Evolutionary conservation across 345 rosid genomes (phyloP).

Genomic region (Carallia brachiata): DNA sequence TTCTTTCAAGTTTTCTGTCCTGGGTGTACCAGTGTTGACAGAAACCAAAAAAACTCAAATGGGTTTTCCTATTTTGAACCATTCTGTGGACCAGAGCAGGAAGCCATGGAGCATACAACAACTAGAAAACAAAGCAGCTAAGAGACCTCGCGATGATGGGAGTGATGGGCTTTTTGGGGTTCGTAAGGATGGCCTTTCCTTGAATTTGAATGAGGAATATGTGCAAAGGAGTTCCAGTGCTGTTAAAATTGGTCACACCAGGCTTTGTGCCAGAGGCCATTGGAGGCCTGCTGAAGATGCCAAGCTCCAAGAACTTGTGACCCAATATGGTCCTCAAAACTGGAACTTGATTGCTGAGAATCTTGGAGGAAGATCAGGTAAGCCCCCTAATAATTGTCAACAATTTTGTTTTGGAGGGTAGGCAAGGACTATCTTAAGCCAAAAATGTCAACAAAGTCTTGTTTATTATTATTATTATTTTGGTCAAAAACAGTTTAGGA

Average conservation of each 20-base stretch:
- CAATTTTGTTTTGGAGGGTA: background rate
- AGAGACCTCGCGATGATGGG: constrained; percentile 14
- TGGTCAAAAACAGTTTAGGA: no score
- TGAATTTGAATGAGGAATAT: constrained; percentile 25
- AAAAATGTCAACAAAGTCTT: background rate
- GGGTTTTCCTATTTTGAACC: constrained; percentile 32
- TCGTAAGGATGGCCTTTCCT: constrained; percentile 24
- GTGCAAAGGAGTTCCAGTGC: constrained; percentile 15
- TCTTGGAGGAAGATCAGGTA: constrained; percentile 92
- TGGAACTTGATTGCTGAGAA: constrained; percentile 91
- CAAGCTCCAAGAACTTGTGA: constrained; percentile 76
- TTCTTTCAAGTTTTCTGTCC: constrained; percentile 7
- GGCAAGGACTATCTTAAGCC: background rate
- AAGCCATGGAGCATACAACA: constrained; percentile 20
- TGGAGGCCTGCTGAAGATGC: constrained; percentile 94
- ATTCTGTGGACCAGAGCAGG: constrained; percentile 19
- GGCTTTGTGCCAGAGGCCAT: constrained; percentile 73
- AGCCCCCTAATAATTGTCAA: background rate
- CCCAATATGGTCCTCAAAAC: constrained; percentile 81
- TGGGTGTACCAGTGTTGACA: constrained; percentile 6
- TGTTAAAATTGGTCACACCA: constrained; percentile 35
- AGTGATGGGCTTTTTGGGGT: constrained; percentile 23
- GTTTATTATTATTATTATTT: background rate
- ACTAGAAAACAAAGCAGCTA: constrained; percentile 24
- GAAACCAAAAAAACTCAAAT: constrained; percentile 25